Conservation (phyloP, 202 grass and related monocot species). For the Elaeis oleifera region DNA sequence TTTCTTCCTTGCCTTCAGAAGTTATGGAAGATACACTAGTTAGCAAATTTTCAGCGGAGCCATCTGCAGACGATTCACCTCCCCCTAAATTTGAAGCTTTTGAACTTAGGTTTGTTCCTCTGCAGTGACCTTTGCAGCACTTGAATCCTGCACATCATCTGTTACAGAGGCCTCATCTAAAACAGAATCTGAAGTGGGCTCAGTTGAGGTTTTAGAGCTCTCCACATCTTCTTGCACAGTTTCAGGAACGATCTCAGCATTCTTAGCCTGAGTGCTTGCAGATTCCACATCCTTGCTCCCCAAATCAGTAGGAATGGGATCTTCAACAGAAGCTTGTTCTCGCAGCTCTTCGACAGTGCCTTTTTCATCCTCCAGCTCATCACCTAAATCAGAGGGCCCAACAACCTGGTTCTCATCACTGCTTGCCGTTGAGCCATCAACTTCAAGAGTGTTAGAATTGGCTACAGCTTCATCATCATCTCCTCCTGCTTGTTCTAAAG, state of each 20-base stretch:
- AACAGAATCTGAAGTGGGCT: constrained; percentile 2
- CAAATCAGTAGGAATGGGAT: not conserved
- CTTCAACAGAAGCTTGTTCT: not conserved
- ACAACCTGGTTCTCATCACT: constrained; percentile 11
- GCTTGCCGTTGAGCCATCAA: not conserved
- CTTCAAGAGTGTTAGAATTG: not conserved
- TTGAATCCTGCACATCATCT: not conserved
- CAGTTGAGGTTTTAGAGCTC: constrained; percentile 1
- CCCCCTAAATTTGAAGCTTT: not conserved
- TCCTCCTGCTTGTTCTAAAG: constrained; percentile 3
- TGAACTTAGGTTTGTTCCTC: constrained; percentile 15
- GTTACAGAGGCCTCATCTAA: not conserved
- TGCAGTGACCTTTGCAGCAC: constrained; percentile 4
- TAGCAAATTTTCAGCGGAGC: not conserved
- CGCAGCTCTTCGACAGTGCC: constrained; percentile 12
- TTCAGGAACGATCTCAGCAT: constrained; percentile 13
- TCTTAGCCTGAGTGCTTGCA: constrained; percentile 3
- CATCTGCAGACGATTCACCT: constrained; percentile 1
- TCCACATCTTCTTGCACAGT: constrained; percentile 16
- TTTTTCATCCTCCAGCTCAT: constrained; percentile 18
- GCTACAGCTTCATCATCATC: constrained; percentile 1
- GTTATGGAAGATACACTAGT: constrained; percentile 20
- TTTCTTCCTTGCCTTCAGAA: constrained; percentile 1
- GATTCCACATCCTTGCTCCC: not conserved
- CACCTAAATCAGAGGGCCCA: constrained; percentile 22